Evolutionary conservation across 192 early-diverging fungal genomes (phyloP), one percentile per base, ranked within the genome.

Genomic region (Haplosporangium gracile): DNA sequence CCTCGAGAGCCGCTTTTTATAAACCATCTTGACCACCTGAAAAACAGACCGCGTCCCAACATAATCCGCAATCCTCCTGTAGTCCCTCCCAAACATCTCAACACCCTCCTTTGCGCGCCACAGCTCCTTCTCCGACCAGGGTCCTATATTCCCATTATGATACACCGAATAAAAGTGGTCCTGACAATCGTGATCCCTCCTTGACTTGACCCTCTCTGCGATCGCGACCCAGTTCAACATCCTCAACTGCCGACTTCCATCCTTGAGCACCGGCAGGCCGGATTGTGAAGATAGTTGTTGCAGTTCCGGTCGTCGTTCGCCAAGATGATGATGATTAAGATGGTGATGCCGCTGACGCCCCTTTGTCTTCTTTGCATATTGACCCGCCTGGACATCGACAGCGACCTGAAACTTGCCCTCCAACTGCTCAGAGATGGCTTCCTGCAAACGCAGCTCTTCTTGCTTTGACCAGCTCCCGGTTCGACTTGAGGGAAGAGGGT

Each of bases 151-250:
- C 47, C 47, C 47, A 49, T 49, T 49, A 20, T 49, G 47, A 20
- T 49, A 49, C 47, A 20, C 16, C 15, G 47, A 20, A 49, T 49
- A 49, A 5, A 49, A 49, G 47, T 49, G 47, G 16, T 49, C 47
- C 47, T 4, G 47, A 29, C 60, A 63, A 26, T 63, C 60, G 2
- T 38, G 24, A 43, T 16, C 34, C 13, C 39, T 39, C 43, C 72
- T 47, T 7, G 79, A 63, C 10, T 55, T 39, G 36, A 79, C 70
- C 51, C 10, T 40, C 15, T 16, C 18, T 15, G 70, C 78, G 29
- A 72, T 45, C 24, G 38, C 26, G 38, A 29, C 16, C 78, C 77
- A 79, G 51, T 79, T 40, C 78, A 79, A 26, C 7, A 16, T 13
- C 18, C 4, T 11, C 5, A 79, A 49, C 53, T 16, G 40, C 4